These are phyloP conservation scores for Schizosaccharomyces versatilis DNA, from an alignment of 1,139 yeast genomes.

Conservation along the genomic window DNA sequence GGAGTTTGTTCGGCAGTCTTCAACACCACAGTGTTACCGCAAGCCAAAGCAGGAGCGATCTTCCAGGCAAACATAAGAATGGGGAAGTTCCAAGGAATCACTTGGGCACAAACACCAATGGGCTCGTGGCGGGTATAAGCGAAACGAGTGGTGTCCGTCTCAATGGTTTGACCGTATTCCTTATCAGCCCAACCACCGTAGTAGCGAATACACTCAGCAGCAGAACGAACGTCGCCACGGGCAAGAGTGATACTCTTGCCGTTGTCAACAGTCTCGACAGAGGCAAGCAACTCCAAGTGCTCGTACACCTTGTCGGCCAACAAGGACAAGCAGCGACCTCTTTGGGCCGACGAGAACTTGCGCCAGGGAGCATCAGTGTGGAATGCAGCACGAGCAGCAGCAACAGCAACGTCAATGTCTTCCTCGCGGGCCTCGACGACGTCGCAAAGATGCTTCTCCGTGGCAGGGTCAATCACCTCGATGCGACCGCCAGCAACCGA, in stretches of 20 bases:
- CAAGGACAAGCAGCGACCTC: constrained; percentile 28
- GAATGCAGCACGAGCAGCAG: constrained; percentile 50
- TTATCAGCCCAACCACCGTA: constrained; percentile 81
- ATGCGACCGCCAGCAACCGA: constrained; percentile 24
- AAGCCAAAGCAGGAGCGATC: constrained; percentile 61
- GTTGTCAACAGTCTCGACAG: constrained; percentile 40
- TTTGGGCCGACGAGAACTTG: constrained; percentile 26
- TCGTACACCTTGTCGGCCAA: constrained; percentile 31
- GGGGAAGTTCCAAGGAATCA: constrained; percentile 81
- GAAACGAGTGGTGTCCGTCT: constrained; percentile 39
- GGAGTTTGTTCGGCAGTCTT: constrained; percentile 76
- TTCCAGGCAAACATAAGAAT: constrained; percentile 70
- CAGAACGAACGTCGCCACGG: constrained; percentile 37
- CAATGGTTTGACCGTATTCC: constrained; percentile 50
- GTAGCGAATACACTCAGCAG: constrained; percentile 40
- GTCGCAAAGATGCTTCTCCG: constrained; percentile 41
- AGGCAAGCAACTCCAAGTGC: constrained; percentile 30
- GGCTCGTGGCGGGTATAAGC: constrained; percentile 72
- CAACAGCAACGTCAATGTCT: constrained; percentile 61
- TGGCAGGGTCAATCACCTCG: constrained; percentile 42
- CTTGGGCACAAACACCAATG: constrained; percentile 57
- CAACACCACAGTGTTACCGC: constrained; percentile 61
- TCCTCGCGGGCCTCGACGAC: constrained; percentile 45
- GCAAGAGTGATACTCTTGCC: constrained; percentile 37
- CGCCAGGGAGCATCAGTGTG: constrained; percentile 28